phyloP scores from a whole-genome alignment of 768 basidiomycete species.

The Krasilnikovozyma curviuscula region DNA sequence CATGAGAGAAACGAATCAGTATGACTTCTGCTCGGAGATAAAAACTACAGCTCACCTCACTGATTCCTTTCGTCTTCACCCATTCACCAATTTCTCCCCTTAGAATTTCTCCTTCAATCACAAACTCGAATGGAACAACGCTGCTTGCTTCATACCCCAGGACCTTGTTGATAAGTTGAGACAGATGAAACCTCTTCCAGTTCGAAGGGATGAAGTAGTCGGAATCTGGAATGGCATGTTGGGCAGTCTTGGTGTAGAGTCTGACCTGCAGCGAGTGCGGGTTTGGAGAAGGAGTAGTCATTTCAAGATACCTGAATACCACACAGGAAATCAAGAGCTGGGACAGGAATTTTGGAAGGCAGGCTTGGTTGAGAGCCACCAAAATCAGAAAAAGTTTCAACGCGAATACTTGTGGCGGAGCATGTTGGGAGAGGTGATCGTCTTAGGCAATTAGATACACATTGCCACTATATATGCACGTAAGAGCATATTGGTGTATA shows the following conservation, averaged over 20 bases:
- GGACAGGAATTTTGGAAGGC: too few species aligned
- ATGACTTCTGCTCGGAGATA: background rate
- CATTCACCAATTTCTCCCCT: conserved; percentile 51
- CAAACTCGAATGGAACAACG: conserved; percentile 80
- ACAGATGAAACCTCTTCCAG: conserved; percentile 92
- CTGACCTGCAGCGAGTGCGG: conserved; percentile 26
- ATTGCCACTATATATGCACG: too few species aligned
- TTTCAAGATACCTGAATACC: too few species aligned
- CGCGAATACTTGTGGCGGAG: too few species aligned
- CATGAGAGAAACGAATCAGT: conserved; percentile 11
- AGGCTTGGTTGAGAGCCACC: too few species aligned
- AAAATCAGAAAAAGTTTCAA: too few species aligned
- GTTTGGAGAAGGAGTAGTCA: too few species aligned
- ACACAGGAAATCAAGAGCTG: too few species aligned
- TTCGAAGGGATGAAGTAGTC: conserved; percentile 78
- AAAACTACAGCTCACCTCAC: conserved; percentile 36
- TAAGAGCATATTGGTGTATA: too few species aligned
- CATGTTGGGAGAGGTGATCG: too few species aligned
- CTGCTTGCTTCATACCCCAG: conserved; percentile 32
- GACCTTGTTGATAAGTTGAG: conserved; percentile 90
- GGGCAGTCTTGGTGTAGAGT: conserved; percentile 51
- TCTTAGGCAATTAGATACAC: too few species aligned
- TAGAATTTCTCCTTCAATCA: conserved; percentile 64
- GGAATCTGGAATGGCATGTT: conserved; percentile 58
- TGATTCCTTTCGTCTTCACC: conserved; percentile 48